These are phyloP conservation scores for Linnemannia zychae DNA, from an alignment of 192 early-diverging fungal genomes.

Conservation along the genomic window DNA sequence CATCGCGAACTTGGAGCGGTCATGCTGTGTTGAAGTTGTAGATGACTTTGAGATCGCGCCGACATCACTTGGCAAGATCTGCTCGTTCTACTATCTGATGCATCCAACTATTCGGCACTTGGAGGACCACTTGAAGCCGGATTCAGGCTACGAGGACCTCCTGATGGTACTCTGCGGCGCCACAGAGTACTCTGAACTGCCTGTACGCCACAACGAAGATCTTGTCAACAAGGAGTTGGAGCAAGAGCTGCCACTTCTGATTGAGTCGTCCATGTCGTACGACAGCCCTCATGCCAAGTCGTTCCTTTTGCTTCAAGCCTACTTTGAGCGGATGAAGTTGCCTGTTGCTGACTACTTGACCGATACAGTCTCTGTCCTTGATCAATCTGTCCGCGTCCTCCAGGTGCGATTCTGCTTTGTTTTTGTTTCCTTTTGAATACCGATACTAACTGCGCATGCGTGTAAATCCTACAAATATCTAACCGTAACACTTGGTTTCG, in stretches of 20 bases:
- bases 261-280: constrained; percentile 72
- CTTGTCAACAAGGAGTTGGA: constrained; percentile 88
- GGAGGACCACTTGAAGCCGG: constrained; percentile 65
- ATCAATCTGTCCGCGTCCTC: constrained; percentile 91
- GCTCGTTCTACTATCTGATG: constrained; percentile 93
- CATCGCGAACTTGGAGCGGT: constrained; percentile 73
- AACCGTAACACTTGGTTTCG: constrained; percentile 8
- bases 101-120: constrained; percentile 84
- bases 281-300: constrained; percentile 94
- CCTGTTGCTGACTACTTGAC: constrained; percentile 93
- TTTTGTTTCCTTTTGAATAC: background rate
- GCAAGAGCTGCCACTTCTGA: constrained; percentile 74
- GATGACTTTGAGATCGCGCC: constrained; percentile 78
- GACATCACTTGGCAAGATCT: constrained; percentile 85
- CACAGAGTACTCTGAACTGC: constrained; percentile 91
- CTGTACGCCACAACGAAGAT: constrained; percentile 97
- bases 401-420: constrained; percentile 58
- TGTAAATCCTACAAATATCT: background rate
- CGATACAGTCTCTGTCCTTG: constrained; percentile 91
- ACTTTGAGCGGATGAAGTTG: constrained; percentile 83
- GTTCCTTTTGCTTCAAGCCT: constrained; percentile 90
- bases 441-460: background rate
- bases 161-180: constrained; percentile 86
- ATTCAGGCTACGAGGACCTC: constrained; percentile 69
- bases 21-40: constrained; percentile 79